phyloP scores from a whole-genome alignment of 139 green algal species.

The Ulvella scutata region DNA sequence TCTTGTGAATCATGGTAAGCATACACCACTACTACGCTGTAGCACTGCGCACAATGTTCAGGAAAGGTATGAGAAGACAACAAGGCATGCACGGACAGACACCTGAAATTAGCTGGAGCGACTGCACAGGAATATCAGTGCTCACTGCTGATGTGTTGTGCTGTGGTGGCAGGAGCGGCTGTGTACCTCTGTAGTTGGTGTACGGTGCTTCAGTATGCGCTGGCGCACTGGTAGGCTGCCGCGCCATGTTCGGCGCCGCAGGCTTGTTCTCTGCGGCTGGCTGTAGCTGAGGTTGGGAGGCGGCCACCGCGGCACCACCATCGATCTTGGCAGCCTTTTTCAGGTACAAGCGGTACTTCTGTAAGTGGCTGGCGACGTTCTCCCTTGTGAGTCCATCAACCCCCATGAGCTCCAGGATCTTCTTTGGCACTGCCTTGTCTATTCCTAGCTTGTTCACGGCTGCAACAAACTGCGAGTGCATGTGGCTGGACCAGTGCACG shows the following conservation, averaged over 20 bases:
- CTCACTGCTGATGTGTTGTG: no score
- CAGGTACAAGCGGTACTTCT: slow-evolving; percentile 92
- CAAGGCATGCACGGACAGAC: no score
- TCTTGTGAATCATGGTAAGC: no score
- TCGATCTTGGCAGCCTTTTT: slow-evolving; percentile 27
- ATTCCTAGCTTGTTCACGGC: slow-evolving; percentile 87
- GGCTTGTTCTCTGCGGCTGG: no score
- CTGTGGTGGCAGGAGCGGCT: no score
- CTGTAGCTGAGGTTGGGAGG: no score
- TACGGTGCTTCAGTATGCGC: neutral
- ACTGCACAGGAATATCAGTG: no score
- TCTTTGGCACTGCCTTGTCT: slow-evolving; percentile 94
- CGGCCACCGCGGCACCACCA: neutral
- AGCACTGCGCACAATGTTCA: no score
- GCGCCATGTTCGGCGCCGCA: neutral
- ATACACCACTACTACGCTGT: no score
- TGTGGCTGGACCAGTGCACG: slow-evolving; percentile 89
- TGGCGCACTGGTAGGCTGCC: neutral
- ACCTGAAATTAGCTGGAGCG: no score
- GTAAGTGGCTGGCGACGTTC: slow-evolving; percentile 89
- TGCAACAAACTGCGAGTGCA: slow-evolving; percentile 91
- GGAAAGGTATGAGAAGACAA: no score
- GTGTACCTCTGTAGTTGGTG: neutral
- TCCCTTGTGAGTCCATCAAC: slow-evolving; percentile 81
- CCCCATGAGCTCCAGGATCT: slow-evolving; percentile 94